phyloP scores from a whole-genome alignment of 139 green algal species.

The Chlamydomonas incerta region DNA sequence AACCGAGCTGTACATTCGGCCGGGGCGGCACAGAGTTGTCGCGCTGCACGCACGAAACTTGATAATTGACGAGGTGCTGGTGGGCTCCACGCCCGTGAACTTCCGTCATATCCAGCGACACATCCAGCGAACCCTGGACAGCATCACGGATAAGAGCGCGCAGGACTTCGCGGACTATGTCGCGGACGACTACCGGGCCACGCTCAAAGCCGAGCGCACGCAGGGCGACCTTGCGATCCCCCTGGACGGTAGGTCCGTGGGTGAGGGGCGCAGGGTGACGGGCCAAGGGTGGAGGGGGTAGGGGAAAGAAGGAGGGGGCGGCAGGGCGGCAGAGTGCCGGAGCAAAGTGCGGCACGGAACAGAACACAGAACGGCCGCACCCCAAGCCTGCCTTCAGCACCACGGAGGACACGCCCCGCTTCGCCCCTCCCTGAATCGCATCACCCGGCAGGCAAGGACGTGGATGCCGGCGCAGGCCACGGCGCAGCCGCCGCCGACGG shows the following conservation, averaged over 20 bases:
- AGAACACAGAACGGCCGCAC: too few relatives aligned
- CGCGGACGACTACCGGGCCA: slow-evolving; percentile 25
- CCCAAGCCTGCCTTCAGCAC: too few relatives aligned
- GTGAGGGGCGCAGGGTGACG: neutral
- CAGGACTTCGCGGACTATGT: slow-evolving; percentile 39
- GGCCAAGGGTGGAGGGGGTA: too few relatives aligned
- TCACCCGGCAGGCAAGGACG: too few relatives aligned
- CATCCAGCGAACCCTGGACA: slow-evolving; percentile 15
- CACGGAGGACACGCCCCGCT: too few relatives aligned
- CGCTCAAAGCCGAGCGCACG: slow-evolving; percentile 24
- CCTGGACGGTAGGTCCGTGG: neutral
- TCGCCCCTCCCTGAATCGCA: too few relatives aligned
- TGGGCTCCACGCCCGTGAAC: neutral
- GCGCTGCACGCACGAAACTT: slow-evolving; percentile 30
- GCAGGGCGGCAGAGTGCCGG: too few relatives aligned
- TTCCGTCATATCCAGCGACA: neutral
- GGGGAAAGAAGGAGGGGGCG: too few relatives aligned
- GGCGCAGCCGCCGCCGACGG: too few relatives aligned
- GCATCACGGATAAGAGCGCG: neutral
- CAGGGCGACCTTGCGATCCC: slow-evolving; percentile 32
- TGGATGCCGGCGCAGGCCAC: too few relatives aligned
- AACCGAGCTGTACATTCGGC: slow-evolving; percentile 17
- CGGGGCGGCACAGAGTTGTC: neutral
- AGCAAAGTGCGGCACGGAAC: neutral
- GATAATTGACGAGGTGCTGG: slow-evolving; percentile 32